phyloP scores from a whole-genome alignment of 75 land plant species.

The Azolla pinnata region DNA sequence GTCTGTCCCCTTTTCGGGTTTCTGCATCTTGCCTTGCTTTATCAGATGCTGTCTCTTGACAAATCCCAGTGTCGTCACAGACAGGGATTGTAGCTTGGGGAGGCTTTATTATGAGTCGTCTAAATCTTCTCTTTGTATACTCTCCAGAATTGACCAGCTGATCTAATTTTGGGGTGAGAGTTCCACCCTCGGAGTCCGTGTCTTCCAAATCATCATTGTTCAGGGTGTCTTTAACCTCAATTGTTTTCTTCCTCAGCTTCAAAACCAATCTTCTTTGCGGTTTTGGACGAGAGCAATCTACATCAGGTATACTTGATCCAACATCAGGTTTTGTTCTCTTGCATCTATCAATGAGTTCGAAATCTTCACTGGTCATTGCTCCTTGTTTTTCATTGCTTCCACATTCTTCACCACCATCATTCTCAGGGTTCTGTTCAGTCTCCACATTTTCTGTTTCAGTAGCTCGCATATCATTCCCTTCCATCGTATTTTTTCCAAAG shows the following conservation, averaged over 20 bases:
- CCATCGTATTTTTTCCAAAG: not conserved
- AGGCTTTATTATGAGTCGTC: not conserved
- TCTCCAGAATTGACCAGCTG: not conserved
- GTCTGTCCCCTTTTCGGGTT: too few relatives aligned
- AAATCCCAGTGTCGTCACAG: not conserved
- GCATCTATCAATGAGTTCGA: too few relatives aligned
- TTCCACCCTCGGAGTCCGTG: not conserved
- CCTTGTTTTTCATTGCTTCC: too few relatives aligned
- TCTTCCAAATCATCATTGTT: not conserved
- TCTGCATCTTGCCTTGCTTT: too few relatives aligned
- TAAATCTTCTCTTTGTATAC: not conserved
- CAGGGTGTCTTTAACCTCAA: not conserved
- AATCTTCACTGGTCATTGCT: too few relatives aligned
- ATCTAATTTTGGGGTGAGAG: not conserved
- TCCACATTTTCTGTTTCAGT: not conserved
- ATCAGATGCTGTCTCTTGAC: too few relatives aligned
- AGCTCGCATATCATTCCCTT: not conserved
- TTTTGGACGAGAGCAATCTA: constrained; percentile 14
- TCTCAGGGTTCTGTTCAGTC: not conserved
- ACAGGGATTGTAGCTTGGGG: constrained; percentile 1
- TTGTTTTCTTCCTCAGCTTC: constrained; percentile 26
- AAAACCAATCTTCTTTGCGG: constrained; percentile 49
- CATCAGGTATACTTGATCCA: not conserved
- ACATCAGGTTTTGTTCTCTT: too few relatives aligned
- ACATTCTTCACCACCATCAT: too few relatives aligned